phyloP scores from a whole-genome alignment of 306 rosid genomes.

The Leucaena leucocephala region DNA sequence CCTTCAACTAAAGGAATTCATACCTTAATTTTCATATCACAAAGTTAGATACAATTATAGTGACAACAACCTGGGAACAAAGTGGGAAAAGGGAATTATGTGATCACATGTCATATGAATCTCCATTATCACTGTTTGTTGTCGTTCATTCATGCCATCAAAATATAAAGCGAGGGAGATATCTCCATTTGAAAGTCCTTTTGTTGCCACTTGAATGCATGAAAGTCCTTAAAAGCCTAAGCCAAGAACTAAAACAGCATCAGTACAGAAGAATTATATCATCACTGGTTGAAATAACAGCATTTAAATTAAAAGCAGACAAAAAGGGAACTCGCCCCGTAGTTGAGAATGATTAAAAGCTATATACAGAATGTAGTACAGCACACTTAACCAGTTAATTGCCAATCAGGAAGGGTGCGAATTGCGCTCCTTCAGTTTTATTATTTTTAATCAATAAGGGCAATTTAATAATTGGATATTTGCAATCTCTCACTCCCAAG shows the following conservation, averaged over 20 bases:
- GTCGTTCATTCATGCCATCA: conserved; percentile 73
- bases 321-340: neutral
- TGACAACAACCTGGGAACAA: conserved; percentile 76
- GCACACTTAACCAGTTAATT: conserved; percentile 26
- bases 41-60: conserved; percentile 18
- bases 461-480: too few relatives aligned
- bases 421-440: too few relatives aligned
- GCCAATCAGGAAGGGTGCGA: neutral
- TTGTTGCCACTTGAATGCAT: conserved; percentile 82
- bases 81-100: conserved; percentile 78
- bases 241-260: conserved; percentile 3
- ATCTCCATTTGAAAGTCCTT: conserved; percentile 66
- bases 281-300: conserved; percentile 7
- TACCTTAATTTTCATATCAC: neutral
- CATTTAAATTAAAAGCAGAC: conserved; percentile 23
- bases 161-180: conserved; percentile 68
- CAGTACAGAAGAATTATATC: conserved; percentile 5
- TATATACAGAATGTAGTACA: conserved; percentile 19
- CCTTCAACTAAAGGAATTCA: neutral
- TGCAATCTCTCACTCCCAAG: too few relatives aligned
- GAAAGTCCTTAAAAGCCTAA: conserved; percentile 85
- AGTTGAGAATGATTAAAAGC: conserved; percentile 2
- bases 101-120: conserved; percentile 68
- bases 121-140: conserved; percentile 49
- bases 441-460: too few relatives aligned